Conservation (phyloP, 148 eudicot genomes). For the Nyssa sinensis region DNA sequence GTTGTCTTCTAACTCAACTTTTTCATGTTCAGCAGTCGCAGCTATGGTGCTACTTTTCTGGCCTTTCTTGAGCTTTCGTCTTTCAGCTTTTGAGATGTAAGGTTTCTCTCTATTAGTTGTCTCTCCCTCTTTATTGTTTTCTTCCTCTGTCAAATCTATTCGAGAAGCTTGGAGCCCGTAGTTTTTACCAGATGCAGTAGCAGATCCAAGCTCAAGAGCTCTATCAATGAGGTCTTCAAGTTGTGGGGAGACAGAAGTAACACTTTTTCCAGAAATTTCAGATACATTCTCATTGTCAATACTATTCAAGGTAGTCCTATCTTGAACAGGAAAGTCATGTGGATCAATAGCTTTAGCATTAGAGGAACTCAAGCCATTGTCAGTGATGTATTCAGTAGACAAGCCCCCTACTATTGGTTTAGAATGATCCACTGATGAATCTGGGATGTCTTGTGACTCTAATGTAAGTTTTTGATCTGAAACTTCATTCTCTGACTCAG, state of each 20-base stretch:
- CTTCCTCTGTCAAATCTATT: slow-evolving; percentile 31
- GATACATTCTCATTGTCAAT: slow-evolving; percentile 23
- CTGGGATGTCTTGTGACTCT: slow-evolving; percentile 21
- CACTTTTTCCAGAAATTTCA: slow-evolving; percentile 32
- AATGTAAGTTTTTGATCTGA: slow-evolving; percentile 27
- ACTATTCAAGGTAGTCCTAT: slow-evolving; percentile 8
- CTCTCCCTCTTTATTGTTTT: slow-evolving; percentile 36
- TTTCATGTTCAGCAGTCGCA: slow-evolving; percentile 26
- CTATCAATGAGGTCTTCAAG: slow-evolving; percentile 90
- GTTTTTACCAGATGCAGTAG: slow-evolving; percentile 46
- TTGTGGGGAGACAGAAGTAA: slow-evolving; percentile 39
- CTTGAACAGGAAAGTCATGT: slow-evolving; percentile 33
- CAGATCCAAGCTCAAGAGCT: slow-evolving; percentile 94
- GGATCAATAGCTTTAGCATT: slow-evolving; percentile 23
- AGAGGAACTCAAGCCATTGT: slow-evolving; percentile 23
- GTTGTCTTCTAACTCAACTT: slow-evolving; percentile 33
- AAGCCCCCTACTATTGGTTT: slow-evolving; percentile 19
- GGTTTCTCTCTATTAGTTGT: slow-evolving; percentile 64
- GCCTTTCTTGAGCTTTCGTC: slow-evolving; percentile 88
- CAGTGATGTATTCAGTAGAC: slow-evolving; percentile 12
- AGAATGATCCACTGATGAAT: slow-evolving; percentile 19
- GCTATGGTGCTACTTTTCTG: slow-evolving; percentile 41
- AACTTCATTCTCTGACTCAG: slow-evolving; percentile 66
- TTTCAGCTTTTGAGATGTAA: slow-evolving; percentile 84
- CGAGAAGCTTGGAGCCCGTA: slow-evolving; percentile 49